A percentile compares a stretch with the other conserved stretches of the same genome.
Conservation (phyloP, 129 eudicot genomes). For the Flaveria trinervia region DNA sequence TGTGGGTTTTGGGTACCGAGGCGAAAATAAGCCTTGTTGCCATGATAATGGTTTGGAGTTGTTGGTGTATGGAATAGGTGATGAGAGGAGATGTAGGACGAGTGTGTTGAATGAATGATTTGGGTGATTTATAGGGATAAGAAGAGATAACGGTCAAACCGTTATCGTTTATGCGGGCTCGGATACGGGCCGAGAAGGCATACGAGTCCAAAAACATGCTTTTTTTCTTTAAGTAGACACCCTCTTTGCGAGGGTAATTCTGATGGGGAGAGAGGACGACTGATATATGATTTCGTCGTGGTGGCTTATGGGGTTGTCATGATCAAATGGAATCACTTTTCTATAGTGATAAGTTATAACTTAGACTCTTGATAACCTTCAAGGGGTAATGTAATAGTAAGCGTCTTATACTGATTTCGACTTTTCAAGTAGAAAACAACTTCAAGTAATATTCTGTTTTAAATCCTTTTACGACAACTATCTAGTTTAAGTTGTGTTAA, state of each 20-base stretch:
- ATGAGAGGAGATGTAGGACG: not conserved
- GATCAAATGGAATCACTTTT: no score
- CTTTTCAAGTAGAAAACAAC: not conserved
- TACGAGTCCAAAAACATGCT: conserved; percentile 15
- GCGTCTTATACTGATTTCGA: no score
- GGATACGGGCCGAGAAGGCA: not conserved
- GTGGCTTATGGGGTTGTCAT: no score
- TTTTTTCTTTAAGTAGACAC: conserved; percentile 17
- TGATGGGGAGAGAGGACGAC: conserved; percentile 7
- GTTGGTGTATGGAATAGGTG: not conserved
- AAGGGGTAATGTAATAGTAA: no score
- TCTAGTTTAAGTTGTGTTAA: no score
- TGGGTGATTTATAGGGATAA: conserved; percentile 22
- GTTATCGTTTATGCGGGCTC: conserved; percentile 12
- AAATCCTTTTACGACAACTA: no score
- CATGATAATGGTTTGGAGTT: conserved; percentile 9
- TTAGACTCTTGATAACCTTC: no score
- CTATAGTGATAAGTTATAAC: no score
- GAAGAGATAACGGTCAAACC: not conserved
- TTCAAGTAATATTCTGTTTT: no score
- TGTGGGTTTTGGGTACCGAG: conserved; percentile 27
- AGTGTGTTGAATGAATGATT: conserved; percentile 18
- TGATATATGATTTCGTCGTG: conserved; percentile 8
- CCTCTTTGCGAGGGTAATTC: conserved; percentile 32
- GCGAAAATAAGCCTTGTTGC: conserved; percentile 36